Percentiles rank a stretch among this genome's conserved stretches.
phyloP scores from a whole-genome alignment of 2,329 filamentous ascomycete genomes.

The Conoideocrella luteorostrata region DNA sequence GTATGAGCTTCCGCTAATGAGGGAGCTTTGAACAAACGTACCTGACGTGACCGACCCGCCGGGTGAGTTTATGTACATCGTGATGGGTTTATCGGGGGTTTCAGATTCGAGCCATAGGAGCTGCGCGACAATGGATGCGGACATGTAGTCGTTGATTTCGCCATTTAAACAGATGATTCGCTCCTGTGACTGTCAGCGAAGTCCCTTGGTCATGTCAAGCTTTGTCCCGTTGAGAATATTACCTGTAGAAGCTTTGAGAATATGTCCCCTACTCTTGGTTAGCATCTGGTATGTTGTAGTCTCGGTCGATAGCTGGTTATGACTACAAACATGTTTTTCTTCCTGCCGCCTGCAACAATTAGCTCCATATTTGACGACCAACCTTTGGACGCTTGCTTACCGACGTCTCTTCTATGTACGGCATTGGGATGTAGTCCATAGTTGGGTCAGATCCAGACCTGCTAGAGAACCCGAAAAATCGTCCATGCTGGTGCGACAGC shows the following conservation, averaged over 20 bases:
- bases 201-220: not conserved
- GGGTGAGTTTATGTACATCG: constrained; percentile 95
- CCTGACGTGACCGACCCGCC: constrained; percentile 80
- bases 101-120: constrained; percentile 97
- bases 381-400: constrained; percentile 19
- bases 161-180: constrained; percentile 93
- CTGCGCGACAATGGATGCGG: constrained; percentile 91
- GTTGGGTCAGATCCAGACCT: constrained; percentile 21
- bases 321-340: constrained; percentile 64
- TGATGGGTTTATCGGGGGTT: constrained; percentile 88
- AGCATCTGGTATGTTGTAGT: constrained; percentile 7
- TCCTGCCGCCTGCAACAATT: constrained; percentile 56
- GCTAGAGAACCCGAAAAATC: constrained; percentile 38
- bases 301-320: not conserved
- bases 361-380: constrained; percentile 14
- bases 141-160: constrained; percentile 81
- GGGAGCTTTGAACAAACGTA: constrained; percentile 18
- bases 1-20: constrained; percentile 1
- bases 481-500: constrained; percentile 27
- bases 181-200: constrained; percentile 48
- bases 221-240: constrained; percentile 10
- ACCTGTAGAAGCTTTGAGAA: constrained; percentile 76
- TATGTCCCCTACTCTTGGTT: constrained; percentile 59
- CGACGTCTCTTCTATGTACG: constrained; percentile 47
- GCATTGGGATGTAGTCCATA: constrained; percentile 45